Evolutionary conservation across 2,329 filamentous ascomycete genomes (phyloP), one percentile per base, ranked within the genome.

Genomic region (Sporothrix mexicana): DNA sequence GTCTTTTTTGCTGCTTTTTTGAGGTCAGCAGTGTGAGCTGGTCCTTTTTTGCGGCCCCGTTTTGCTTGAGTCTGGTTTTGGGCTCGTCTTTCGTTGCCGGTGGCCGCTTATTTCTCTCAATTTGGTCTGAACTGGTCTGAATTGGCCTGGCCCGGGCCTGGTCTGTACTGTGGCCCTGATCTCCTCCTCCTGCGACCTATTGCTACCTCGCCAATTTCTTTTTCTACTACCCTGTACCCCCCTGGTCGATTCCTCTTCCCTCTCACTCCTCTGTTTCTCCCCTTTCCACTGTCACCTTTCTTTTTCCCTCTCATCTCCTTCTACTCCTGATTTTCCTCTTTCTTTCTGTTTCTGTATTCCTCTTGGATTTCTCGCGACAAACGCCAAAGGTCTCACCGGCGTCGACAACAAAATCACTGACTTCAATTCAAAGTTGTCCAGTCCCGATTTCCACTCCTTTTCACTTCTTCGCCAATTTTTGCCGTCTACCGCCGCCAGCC

Each of bases 191-290:
- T 71, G 45, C 30, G 55, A 36, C 55, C 69, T 61, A 36, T 64
- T 64, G 55, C 69, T 23, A 71, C 57, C 69, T 64, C 57, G 45
- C 55, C 69, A 62, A 71, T 49, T 71, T 64, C 69, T 53, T 71
- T 64, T 71, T 71, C 41, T 64, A 51, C 69, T 70, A 57, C 51
- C 47, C 67, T 69, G 30, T 20, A 69, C 67, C 49, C 67, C 67
- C 67, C 67, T 36, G 45, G 47, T 69, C 51, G 15, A 10, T 20
- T 49, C 43, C 23, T 61, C 53, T 25, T 70, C 36, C 30, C 36
- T 55, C 67, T 55, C 55, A 45, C 30, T 57, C 51, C 36, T 15
- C 47, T 17, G 45, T 64, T 20, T 47, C 61, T 49, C 53, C 68
- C 51, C 51, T 43, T 61, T 70, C 53, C 43, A 23, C 68, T 61